Conservation (phyloP, 257 asterid species). For the Cruciata laevipes region DNA sequence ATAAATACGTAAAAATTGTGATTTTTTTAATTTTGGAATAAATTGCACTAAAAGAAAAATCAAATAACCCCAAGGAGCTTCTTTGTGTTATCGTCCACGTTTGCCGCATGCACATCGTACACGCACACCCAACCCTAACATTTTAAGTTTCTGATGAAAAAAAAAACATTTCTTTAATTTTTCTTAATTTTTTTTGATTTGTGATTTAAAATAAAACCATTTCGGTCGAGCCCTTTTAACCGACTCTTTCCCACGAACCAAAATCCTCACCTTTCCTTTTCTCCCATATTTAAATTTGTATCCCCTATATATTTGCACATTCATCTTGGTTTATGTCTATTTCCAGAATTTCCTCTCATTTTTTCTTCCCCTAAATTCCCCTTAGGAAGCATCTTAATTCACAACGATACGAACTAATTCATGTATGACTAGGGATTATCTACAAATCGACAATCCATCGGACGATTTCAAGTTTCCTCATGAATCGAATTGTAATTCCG, state of each 20-base stretch:
- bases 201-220: too few species aligned
- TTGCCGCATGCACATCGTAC: slow-evolving; percentile 3
- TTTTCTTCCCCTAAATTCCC: not conserved
- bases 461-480: slow-evolving; percentile 17
- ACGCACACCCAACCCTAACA: not conserved
- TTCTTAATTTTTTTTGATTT: too few species aligned
- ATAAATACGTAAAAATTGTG: too few species aligned
- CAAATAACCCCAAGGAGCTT: not conserved
- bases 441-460: slow-evolving; percentile 14
- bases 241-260: not conserved
- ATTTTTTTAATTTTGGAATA: too few species aligned
- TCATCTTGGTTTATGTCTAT: not conserved
- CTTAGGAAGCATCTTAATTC: slow-evolving; percentile 3
- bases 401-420: not conserved
- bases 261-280: not conserved
- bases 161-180: too few species aligned
- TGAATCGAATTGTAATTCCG: slow-evolving; percentile 31
- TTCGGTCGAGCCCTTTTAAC: not conserved
- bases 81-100: slow-evolving; percentile 2
- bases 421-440: slow-evolving; percentile 11
- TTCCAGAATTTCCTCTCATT: slow-evolving; percentile 5
- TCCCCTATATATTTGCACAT: not conserved
- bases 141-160: not conserved
- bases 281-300: not conserved
- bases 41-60: too few species aligned